Base-by-base conservation (phyloP, 352 stramenopile species). In the Pythium dissotocum region DNA sequence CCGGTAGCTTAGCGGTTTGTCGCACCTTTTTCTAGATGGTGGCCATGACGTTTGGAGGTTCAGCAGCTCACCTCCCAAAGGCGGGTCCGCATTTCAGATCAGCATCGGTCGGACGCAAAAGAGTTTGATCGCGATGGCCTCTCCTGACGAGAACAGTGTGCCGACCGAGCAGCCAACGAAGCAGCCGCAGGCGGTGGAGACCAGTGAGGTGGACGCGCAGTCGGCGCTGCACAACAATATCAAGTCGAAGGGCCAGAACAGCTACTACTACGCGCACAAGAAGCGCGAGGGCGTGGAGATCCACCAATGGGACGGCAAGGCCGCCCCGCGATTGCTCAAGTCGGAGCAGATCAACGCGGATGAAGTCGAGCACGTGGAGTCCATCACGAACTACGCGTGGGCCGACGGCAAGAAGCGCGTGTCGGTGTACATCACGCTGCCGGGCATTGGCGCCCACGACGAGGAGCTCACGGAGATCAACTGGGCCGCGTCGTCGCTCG, bases 181-280 rank as follows among this genome's bases (percentile, higher is more conserved):
- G 61, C 49, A 38, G 60, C 53, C 61, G 54, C 58, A 61, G 60
- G 24, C 44, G 0, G 14, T 60, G 44, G 48, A 52, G 32, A 13
- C 44, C 14, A 46, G 14, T 4, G 53, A 61, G 36, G 54, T 33
- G 9, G 48, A 53, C 26, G 55, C 62, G 6, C 55, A 62, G 49
- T 95, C 87, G 56, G 87, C 85, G 44, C 72, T 95, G 61, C 85
- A 95, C 49, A 78, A 68, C 28, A 95, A 95, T 69, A 95, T 95
- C 71, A 87, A 87, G 68, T 82, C 58, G 32, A 94, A 93, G 72
- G 87, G 85, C 28, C 77, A 80, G 51, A 95, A 95, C 76, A 91
- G 82, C 72, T 95, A 95, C 73, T 95, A 95, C 66, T 95, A 95
- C 63, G 87, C 87, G 24, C 87, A 95, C 75, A 93, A 94, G 78